Evolutionary conservation across 2,329 filamentous ascomycete genomes (phyloP).

Genomic region (Endoconidiophora polonica): DNA sequence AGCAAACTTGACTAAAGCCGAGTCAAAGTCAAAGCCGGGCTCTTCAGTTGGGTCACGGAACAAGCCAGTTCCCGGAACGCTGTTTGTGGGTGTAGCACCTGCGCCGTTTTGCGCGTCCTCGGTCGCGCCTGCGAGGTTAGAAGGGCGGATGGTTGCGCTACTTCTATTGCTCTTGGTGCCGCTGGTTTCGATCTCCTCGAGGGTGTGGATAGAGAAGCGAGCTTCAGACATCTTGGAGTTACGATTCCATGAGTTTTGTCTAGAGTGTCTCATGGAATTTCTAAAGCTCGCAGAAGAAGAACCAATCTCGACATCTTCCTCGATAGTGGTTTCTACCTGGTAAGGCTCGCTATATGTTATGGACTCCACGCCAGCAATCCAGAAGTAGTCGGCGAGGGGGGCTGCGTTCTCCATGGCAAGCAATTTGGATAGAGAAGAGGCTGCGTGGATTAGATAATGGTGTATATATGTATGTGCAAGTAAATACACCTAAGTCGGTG

Average conservation of each 20-base stretch:
- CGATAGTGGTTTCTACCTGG: constrained; percentile 39
- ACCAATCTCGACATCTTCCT: constrained; percentile 39
- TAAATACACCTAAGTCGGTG: too few species aligned
- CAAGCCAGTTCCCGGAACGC: constrained; percentile 21
- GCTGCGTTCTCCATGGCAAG: constrained; percentile 41
- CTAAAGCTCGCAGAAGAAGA: constrained; percentile 20
- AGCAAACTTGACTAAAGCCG: constrained; percentile 83
- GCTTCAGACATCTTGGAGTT: constrained; percentile 37
- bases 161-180: constrained; percentile 44
- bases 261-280: constrained; percentile 38
- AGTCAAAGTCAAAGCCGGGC: constrained; percentile 76
- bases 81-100: constrained; percentile 12
- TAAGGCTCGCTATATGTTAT: constrained; percentile 42
- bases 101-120: constrained; percentile 3
- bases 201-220: constrained; percentile 35
- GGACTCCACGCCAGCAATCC: constrained; percentile 56
- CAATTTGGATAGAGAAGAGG: background rate
- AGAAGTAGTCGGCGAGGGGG: constrained; percentile 59
- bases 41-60: constrained; percentile 20
- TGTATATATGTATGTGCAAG: too few species aligned
- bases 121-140: constrained; percentile 17
- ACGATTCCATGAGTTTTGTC: constrained; percentile 42
- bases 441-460: background rate
- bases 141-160: constrained; percentile 44
- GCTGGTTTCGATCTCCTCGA: constrained; percentile 42